These are phyloP conservation scores for Sugiyamaella grinbergsii DNA, from an alignment of 1,139 yeast genomes.

Conservation along the genomic window DNA sequence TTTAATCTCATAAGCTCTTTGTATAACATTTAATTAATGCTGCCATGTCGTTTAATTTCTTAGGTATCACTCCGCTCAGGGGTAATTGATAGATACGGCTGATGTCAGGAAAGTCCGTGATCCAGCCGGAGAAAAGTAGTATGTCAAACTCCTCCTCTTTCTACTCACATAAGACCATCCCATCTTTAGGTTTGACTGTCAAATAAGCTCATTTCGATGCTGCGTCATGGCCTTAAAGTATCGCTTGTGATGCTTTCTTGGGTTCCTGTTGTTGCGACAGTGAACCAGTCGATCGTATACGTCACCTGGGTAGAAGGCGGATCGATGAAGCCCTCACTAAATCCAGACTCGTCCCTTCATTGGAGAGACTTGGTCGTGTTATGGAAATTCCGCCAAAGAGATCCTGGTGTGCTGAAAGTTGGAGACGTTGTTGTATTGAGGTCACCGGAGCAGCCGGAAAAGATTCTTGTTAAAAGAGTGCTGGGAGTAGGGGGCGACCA, in stretches of 20 bases:
- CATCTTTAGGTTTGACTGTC: no score
- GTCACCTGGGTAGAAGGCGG: slow-evolving; percentile 78
- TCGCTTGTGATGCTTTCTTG: slow-evolving; percentile 47
- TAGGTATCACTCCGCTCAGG: no score
- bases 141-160: no score
- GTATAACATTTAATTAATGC: no score
- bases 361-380: slow-evolving; percentile 68
- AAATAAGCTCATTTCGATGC: slow-evolving; percentile 15
- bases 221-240: slow-evolving; percentile 19
- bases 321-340: slow-evolving; percentile 89
- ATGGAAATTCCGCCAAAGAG: slow-evolving; percentile 61
- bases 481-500: slow-evolving; percentile 74
- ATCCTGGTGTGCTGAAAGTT: slow-evolving; percentile 50
- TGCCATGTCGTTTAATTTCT: no score
- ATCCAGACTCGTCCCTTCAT: slow-evolving; percentile 58
- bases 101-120: background rate
- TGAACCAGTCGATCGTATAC: slow-evolving; percentile 71
- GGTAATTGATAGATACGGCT: background rate
- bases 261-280: slow-evolving; percentile 76
- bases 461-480: slow-evolving; percentile 72
- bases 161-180: no score
- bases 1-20: slow-evolving; percentile 4
- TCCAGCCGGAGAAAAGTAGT: no score
- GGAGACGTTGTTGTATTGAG: slow-evolving; percentile 79
- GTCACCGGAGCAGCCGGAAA: slow-evolving; percentile 77